Conservation (phyloP, 164 flowering plant species). For the Berberis vulgaris region DNA sequence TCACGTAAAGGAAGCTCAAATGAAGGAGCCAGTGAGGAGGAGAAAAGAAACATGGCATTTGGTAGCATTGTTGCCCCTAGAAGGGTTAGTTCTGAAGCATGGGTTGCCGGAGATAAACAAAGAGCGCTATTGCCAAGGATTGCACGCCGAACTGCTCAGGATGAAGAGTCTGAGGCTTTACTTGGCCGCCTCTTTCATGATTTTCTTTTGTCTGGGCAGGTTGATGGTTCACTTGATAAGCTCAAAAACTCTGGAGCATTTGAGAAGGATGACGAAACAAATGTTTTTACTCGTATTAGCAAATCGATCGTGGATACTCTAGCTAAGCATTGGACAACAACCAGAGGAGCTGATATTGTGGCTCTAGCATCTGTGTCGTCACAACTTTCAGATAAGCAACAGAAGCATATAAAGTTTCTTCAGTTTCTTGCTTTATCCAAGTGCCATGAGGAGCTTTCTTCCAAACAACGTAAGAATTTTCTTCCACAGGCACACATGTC, state of each 20-base stretch:
- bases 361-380: constrained; percentile 59
- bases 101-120: constrained; percentile 59
- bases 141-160: constrained; percentile 54
- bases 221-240: constrained; percentile 58
- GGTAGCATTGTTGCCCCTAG: constrained; percentile 53
- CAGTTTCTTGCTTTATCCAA: constrained; percentile 92
- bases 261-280: constrained; percentile 84
- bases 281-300: constrained; percentile 71
- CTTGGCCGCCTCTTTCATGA: constrained; percentile 73
- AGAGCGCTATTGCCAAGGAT: constrained; percentile 34
- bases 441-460: constrained; percentile 84
- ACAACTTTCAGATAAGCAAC: constrained; percentile 85
- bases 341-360: constrained; percentile 87
- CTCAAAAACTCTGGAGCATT: constrained; percentile 65
- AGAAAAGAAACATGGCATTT: constrained; percentile 45
- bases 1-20: constrained; percentile 89
- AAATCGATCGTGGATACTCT: constrained; percentile 84
- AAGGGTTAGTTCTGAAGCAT: constrained; percentile 69
- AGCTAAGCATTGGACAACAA: constrained; percentile 98
- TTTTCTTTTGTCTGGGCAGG: constrained; percentile 65
- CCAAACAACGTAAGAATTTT: constrained; percentile 66
- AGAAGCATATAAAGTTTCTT: constrained; percentile 77
- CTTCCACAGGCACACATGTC: neutral
- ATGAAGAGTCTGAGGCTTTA: constrained; percentile 88
- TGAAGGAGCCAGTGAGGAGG: constrained; percentile 62